Conservation (phyloP, 208 protist species). For the Balamuthia mandrillaris region DNA sequence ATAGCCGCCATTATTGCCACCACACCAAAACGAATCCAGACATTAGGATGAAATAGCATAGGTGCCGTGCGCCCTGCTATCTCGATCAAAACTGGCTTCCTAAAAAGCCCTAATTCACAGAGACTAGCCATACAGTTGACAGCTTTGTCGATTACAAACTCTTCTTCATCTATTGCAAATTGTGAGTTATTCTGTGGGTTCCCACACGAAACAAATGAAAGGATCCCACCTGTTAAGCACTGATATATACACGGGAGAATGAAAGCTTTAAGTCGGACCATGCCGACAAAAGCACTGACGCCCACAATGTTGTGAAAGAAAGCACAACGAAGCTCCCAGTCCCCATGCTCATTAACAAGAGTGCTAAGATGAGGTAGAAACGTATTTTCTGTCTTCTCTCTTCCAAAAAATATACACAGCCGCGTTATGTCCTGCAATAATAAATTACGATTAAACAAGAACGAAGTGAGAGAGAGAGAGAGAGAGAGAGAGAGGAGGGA, state of each 20-base stretch:
- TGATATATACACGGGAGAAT: conserved; percentile 58
- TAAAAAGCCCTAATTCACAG: conserved; percentile 46
- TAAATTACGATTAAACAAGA: too few relatives aligned
- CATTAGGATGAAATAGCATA: conserved; percentile 58
- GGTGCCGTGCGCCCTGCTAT: conserved; percentile 34
- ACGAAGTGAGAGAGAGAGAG: too few relatives aligned
- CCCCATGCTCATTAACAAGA: conserved; percentile 53
- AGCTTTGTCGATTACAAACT: conserved; percentile 64
- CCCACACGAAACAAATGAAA: background rate
- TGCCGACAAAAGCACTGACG: conserved; percentile 49
- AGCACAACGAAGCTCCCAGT: conserved; percentile 59
- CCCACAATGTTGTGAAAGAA: conserved; percentile 64
- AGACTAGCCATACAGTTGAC: conserved; percentile 40
- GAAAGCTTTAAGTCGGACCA: conserved; percentile 47
- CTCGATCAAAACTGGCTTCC: conserved; percentile 50
- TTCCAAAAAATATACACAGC: conserved; percentile 62
- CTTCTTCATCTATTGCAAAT: conserved; percentile 58
- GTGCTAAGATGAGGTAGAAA: conserved; percentile 56
- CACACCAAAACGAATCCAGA: conserved; percentile 57
- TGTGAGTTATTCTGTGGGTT: background rate
- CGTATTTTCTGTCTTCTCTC: conserved; percentile 46
- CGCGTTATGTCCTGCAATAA: conserved; percentile 49
- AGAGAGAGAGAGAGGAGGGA: too few relatives aligned
- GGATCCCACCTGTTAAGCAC: background rate
- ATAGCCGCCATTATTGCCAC: background rate